These are phyloP conservation scores for Escallonia herrerae DNA, from an alignment of 129 eudicot species.

Conservation along the genomic window DNA sequence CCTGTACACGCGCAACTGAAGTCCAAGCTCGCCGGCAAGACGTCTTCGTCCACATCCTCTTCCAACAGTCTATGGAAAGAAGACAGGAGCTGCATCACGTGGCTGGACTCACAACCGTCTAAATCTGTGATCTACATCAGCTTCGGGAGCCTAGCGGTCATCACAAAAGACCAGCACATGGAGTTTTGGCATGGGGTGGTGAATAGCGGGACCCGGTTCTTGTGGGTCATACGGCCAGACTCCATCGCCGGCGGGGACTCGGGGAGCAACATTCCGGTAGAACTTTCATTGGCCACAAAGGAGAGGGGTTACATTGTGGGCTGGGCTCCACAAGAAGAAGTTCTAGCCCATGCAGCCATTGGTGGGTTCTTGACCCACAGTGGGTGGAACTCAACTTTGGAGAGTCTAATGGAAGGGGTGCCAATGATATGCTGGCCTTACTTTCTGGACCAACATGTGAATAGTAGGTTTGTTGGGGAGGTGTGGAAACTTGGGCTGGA, in stretches of 20 bases:
- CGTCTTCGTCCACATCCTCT: not conserved
- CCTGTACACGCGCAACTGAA: constrained; percentile 26
- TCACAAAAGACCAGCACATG: constrained; percentile 16
- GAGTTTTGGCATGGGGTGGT: constrained; percentile 28
- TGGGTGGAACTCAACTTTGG: constrained; percentile 33
- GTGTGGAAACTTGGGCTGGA: constrained; percentile 32
- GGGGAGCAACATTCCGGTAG: constrained; percentile 3
- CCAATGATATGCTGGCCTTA: constrained; percentile 36
- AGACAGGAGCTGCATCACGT: constrained; percentile 21
- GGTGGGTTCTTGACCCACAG: constrained; percentile 30
- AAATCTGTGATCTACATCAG: constrained; percentile 27
- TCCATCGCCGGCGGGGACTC: constrained; percentile 4
- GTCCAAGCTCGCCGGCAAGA: not conserved
- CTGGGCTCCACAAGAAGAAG: constrained; percentile 29
- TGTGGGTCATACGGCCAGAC: constrained; percentile 26
- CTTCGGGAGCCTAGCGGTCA: constrained; percentile 19
- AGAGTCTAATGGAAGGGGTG: constrained; percentile 22
- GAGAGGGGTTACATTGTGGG: constrained; percentile 21
- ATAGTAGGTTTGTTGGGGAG: constrained; percentile 18
- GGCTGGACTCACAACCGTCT: constrained; percentile 24
- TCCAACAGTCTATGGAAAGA: constrained; percentile 21
- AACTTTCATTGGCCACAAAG: constrained; percentile 6
- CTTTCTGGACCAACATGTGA: constrained; percentile 23
- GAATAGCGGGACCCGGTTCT: constrained; percentile 11
- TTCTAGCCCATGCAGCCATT: constrained; percentile 15